A percentile compares a stretch with the other conserved stretches of the same genome.
phyloP scores from a whole-genome alignment of 148 eudicot species.

The Chenopodium berlandieri region DNA sequence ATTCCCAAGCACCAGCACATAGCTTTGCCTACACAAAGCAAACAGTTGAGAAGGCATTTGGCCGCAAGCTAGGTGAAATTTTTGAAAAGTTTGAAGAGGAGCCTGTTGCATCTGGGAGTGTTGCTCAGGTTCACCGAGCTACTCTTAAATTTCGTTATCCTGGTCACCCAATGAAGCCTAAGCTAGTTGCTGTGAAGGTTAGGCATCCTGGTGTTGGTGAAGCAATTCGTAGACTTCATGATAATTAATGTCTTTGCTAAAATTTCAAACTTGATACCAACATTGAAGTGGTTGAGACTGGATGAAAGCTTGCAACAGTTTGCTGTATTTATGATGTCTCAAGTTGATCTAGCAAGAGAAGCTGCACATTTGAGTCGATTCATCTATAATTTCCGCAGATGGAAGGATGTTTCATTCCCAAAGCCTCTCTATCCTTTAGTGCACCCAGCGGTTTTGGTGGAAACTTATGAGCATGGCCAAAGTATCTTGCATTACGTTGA shows the following conservation, averaged over 20 bases:
- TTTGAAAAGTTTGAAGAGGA: constrained; percentile 79
- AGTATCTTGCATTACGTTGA: constrained; percentile 62
- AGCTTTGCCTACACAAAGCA: constrained; percentile 62
- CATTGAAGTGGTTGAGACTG: constrained; percentile 73
- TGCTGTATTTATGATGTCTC: constrained; percentile 88
- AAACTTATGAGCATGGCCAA: constrained; percentile 80
- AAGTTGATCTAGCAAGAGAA: constrained; percentile 94
- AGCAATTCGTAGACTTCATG: constrained; percentile 69
- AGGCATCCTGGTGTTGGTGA: constrained; percentile 92
- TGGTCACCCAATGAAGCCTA: constrained; percentile 53
- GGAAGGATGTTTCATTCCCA: constrained; percentile 89
- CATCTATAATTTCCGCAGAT: constrained; percentile 69
- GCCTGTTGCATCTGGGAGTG: constrained; percentile 84
- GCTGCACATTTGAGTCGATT: constrained; percentile 90
- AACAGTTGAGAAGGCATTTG: constrained; percentile 71
- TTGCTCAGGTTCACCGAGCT: constrained; percentile 85
- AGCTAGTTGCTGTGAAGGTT: constrained; percentile 77
- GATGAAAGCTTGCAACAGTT: constrained; percentile 89
- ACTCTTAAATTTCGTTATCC: constrained; percentile 63
- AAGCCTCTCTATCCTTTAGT: constrained; percentile 83
- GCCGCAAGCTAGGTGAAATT: constrained; percentile 65
- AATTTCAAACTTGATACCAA: constrained; percentile 55
- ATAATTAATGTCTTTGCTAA: constrained; percentile 65
- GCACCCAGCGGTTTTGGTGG: constrained; percentile 84
- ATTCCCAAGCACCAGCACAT: constrained; percentile 75